Evolutionary conservation across 164 flowering plant genomes (phyloP), one percentile per base, ranked within the genome.

Genomic region (Santalum album): DNA sequence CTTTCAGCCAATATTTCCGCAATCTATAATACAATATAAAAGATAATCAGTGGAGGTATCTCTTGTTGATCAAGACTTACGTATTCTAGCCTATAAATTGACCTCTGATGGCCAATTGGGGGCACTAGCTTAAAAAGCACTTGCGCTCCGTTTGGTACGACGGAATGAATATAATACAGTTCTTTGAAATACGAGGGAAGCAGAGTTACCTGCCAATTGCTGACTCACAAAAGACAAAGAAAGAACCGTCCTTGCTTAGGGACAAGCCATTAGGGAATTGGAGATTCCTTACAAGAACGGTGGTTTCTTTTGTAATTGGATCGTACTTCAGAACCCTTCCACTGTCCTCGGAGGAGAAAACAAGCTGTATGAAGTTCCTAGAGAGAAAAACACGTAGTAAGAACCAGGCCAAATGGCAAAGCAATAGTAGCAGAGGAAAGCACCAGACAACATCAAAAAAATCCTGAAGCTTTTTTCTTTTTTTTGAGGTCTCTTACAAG

Each of bases 291-390:
- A 73, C 22, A 35, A 91, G 83, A 34, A 87, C 96, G 21, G 75
- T 78, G 23, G 90, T 83, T 65, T 87, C 73, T 59, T 81, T 77
- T 12, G 90, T 79, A 3, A 29, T 24, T 15, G 90, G 81, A 64
- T 87, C 61, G 57, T 91, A 91, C 64, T 91, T 91, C 60, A 91
- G 72, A 49, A 91, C 69, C 67, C 92, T 79, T 44, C 98, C 98
- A 54, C 74, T 69, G 57, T 74, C 62, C 34, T 87, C 98, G n/a
- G 68, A 75, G 25, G 98, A 79, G 67, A 80, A 86, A 54, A 84
- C 84, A 64, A 87, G 55, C 64, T 82, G 98, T 69, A 87, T 32
- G 70, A 81, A 91, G 74, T 86, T 78, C 83, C 98, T 91, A 72
- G 27, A 69, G 24, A 12, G 11, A 40, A 58, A 64, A 1, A 26